phyloP scores from a whole-genome alignment of 257 asterid species.

The Solanum chmielewskii region DNA sequence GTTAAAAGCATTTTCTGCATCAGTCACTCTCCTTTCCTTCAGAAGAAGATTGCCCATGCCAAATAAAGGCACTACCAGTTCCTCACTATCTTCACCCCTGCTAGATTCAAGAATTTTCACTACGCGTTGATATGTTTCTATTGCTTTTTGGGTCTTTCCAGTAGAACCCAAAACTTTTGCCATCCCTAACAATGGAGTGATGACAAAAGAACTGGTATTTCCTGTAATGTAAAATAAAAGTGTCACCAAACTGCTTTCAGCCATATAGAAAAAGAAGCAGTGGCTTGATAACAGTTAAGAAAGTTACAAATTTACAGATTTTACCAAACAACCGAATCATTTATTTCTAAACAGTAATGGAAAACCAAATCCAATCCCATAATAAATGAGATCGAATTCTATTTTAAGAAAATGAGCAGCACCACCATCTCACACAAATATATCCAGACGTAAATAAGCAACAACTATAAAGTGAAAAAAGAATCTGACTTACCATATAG shows the following conservation, averaged over 20 bases:
- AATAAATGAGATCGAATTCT: background rate
- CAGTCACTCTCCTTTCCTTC: constrained; percentile 51
- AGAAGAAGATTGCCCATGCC: constrained; percentile 64
- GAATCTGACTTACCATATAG: constrained; percentile 39
- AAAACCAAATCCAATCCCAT: background rate
- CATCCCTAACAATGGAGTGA: constrained; percentile 69
- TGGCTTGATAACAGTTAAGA: background rate
- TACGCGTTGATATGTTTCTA: constrained; percentile 43
- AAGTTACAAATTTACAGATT: background rate
- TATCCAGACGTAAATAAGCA: background rate
- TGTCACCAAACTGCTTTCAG: background rate
- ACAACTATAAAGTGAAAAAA: background rate
- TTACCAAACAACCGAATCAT: background rate
- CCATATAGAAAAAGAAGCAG: background rate
- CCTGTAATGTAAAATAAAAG: constrained; percentile 23
- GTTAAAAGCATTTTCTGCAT: constrained; percentile 58
- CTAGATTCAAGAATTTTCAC: constrained; percentile 42
- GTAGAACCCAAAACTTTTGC: constrained; percentile 47
- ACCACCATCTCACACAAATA: background rate
- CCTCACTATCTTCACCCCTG: constrained; percentile 42
- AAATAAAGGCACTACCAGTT: constrained; percentile 51
- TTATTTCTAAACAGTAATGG: background rate
- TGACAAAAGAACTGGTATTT: constrained; percentile 35
- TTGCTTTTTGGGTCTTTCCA: constrained; percentile 53
- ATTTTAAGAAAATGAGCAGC: background rate